A percentile compares a stretch with the other conserved stretches of the same genome.
These are phyloP conservation scores for Pseudocercospora pini-densiflorae DNA, from an alignment of 2,329 filamentous ascomycete species.

Conservation along the genomic window DNA sequence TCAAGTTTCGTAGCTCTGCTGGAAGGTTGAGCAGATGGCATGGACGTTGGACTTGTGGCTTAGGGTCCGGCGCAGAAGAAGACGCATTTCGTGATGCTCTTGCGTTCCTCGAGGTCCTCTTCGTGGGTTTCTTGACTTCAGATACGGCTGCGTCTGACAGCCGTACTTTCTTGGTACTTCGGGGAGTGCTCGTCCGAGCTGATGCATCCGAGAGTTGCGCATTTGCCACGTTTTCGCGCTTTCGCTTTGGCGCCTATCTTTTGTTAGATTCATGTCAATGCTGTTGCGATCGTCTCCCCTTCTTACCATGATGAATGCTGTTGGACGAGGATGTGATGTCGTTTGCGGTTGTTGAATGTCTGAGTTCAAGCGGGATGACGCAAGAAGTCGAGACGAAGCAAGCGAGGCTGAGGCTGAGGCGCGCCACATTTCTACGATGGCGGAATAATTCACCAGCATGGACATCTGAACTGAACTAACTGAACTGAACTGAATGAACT, in stretches of 20 bases:
- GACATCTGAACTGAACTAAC: background rate
- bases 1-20: conserved; percentile 1
- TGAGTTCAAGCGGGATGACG: background rate
- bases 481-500: background rate
- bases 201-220: background rate
- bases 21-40: background rate
- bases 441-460: background rate
- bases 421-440: background rate
- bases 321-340: background rate
- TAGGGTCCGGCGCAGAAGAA: background rate
- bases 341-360: background rate
- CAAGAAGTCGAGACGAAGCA: background rate
- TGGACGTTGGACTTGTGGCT: background rate
- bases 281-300: background rate
- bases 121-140: background rate
- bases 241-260: background rate
- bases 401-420: background rate
- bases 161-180: background rate
- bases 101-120: background rate
- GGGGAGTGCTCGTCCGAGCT: background rate
- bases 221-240: background rate
- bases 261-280: background rate
- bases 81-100: background rate
- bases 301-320: background rate
- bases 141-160: background rate